These are phyloP conservation scores for Tausonia pullulans DNA, from an alignment of 1,284 basidiomycete genomes.

Conservation along the genomic window DNA sequence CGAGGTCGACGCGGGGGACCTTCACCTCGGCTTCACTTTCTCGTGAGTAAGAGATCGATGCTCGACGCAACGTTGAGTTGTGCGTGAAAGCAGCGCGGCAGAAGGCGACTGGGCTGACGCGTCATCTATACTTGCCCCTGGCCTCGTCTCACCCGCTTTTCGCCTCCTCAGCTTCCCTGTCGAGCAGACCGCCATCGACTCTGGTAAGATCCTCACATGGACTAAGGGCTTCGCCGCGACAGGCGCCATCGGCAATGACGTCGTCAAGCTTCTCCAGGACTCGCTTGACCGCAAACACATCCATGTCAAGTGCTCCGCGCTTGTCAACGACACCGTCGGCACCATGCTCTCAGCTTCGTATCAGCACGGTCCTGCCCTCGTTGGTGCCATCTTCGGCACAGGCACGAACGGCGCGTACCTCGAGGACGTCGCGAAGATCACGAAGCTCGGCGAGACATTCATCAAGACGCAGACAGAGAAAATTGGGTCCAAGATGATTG, in stretches of 20 bases:
- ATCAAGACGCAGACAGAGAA: constrained; percentile 34
- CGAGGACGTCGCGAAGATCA: constrained; percentile 72
- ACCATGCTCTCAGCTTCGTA: constrained; percentile 87
- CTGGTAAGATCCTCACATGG: constrained; percentile 85
- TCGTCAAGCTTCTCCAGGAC: constrained; percentile 83
- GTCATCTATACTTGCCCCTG: not conserved
- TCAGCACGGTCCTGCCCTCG: constrained; percentile 72
- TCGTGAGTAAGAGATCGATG: constrained; percentile 33
- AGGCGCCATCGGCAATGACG: constrained; percentile 83
- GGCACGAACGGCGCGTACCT: constrained; percentile 97
- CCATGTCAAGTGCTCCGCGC: constrained; percentile 82
- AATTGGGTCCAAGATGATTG: constrained; percentile 68
- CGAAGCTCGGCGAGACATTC: constrained; percentile 56
- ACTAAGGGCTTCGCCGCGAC: constrained; percentile 92
- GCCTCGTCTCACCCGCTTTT: not conserved
- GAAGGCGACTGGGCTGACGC: not conserved
- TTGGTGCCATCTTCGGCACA: constrained; percentile 89
- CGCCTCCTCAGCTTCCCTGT: constrained; percentile 63
- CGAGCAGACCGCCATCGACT: constrained; percentile 84
- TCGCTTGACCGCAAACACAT: constrained; percentile 89
- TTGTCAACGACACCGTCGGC: constrained; percentile 93
- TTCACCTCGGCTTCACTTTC: constrained; percentile 87
- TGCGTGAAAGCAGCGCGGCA: no score
- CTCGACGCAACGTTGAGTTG: no score
- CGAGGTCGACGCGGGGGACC: constrained; percentile 35